Conservation (phyloP, 768 basidiomycete genomes). For the Paxillus rubicundulus region DNA sequence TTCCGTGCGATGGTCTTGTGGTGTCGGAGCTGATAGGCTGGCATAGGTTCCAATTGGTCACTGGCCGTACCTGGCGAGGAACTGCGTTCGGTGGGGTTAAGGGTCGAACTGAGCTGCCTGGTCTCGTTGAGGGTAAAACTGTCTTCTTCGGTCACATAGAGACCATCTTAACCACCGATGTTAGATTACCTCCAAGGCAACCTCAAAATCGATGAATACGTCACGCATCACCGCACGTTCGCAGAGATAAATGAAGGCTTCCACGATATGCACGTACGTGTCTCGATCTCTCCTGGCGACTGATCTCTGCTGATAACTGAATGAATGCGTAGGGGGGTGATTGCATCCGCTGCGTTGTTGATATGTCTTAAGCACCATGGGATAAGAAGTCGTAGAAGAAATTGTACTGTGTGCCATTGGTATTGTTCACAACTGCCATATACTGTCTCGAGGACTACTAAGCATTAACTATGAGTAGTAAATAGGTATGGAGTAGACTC, state of each 20-base stretch:
- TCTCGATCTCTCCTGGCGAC: not conserved
- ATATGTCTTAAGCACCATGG: slow-evolving; percentile 60
- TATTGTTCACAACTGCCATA: not conserved
- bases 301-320: slow-evolving; percentile 4
- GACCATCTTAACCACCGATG: not conserved
- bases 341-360: slow-evolving; percentile 93
- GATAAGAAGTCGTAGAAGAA: not conserved
- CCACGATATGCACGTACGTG: slow-evolving; percentile 92
- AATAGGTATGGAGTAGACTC: too few species aligned
- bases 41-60: slow-evolving; percentile 61
- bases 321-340: slow-evolving; percentile 56
- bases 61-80: slow-evolving; percentile 93
- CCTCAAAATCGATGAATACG: slow-evolving; percentile 93
- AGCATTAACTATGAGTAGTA: too few species aligned
- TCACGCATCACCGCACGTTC: slow-evolving; percentile 80
- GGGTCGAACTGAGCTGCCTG: slow-evolving; percentile 93
- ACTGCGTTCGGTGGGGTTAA: slow-evolving; percentile 97
- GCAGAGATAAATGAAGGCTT: slow-evolving; percentile 84
- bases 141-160: not conserved
- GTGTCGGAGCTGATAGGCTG: slow-evolving; percentile 6
- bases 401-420: not conserved
- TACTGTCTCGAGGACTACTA: too few species aligned
- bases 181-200: slow-evolving; percentile 79
- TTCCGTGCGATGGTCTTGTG: slow-evolving; percentile 4
- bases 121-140: slow-evolving; percentile 78